These are phyloP conservation scores for Avena sativa DNA, from an alignment of 176 grass and related monocot genomes.

Conservation along the genomic window DNA sequence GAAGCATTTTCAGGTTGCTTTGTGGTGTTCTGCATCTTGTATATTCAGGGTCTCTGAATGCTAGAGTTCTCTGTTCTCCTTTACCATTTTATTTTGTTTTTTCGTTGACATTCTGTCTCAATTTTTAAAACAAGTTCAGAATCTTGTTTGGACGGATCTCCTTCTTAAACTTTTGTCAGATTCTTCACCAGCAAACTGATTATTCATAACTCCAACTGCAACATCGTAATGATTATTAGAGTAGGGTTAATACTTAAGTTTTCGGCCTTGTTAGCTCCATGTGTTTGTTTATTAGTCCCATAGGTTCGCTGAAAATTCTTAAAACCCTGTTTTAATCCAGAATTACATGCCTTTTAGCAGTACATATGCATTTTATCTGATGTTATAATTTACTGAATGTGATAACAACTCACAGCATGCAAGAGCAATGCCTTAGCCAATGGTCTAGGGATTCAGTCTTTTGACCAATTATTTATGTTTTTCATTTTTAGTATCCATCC, in stretches of 20 bases:
- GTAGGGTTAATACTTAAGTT: neutral
- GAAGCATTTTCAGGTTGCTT: neutral
- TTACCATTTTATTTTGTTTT: neutral
- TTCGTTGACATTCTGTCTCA: too few species aligned
- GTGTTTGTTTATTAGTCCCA: neutral
- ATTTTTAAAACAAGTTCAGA: neutral
- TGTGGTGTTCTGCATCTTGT: neutral
- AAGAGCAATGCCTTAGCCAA: neutral
- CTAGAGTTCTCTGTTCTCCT: neutral
- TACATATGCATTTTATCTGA: neutral
- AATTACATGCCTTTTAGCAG: neutral
- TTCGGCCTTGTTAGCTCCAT: neutral
- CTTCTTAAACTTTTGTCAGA: neutral
- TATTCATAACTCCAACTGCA: neutral
- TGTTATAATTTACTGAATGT: conserved; percentile 9
- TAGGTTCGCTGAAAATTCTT: neutral
- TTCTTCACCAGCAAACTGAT: neutral
- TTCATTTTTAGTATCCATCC: neutral
- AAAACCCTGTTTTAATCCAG: neutral
- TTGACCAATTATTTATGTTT: neutral
- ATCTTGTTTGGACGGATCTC: neutral
- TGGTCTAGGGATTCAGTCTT: neutral
- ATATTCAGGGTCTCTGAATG: neutral
- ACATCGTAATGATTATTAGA: neutral
- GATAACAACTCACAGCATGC: neutral